Percentiles rank a stretch among this genome's conserved stretches.
Conservation (phyloP, 2,329 filamentous ascomycete species). For the Ascochyta koolunga region DNA sequence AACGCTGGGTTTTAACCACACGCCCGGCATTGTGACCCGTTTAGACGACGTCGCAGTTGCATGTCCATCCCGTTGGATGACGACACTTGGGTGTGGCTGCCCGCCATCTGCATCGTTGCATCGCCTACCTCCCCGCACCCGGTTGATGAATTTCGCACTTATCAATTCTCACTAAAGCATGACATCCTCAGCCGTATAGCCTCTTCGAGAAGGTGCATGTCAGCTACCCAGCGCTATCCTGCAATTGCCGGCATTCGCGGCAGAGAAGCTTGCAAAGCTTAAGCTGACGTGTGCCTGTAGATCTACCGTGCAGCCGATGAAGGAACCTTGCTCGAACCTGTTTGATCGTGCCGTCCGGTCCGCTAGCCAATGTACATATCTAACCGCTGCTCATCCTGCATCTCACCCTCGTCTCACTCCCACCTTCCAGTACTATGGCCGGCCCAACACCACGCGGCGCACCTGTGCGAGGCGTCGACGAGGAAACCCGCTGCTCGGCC, state of each 20-base stretch:
- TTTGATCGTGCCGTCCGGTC: slow-evolving; percentile 10
- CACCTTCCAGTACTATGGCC: slow-evolving; percentile 10
- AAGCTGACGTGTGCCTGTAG: slow-evolving; percentile 21
- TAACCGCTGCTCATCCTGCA: slow-evolving; percentile 9
- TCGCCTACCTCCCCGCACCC: slow-evolving; percentile 19
- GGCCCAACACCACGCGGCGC: slow-evolving; percentile 5
- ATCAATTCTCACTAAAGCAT: slow-evolving; percentile 10
- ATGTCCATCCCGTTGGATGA: slow-evolving; percentile 29
- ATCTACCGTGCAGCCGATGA: slow-evolving; percentile 11
- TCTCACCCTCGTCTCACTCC: slow-evolving; percentile 3
- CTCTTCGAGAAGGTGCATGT: slow-evolving; percentile 4
- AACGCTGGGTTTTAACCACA: slow-evolving; percentile 3
- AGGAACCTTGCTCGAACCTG: slow-evolving; percentile 2
- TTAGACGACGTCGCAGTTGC: background rate
- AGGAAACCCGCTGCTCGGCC: slow-evolving; percentile 43
- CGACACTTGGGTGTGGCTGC: slow-evolving; percentile 40
- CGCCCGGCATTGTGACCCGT: slow-evolving; percentile 1
- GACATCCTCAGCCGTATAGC: background rate
- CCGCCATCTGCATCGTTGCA: slow-evolving; percentile 4
- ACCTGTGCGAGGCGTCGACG: slow-evolving; percentile 26
- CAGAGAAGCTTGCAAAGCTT: slow-evolving; percentile 34
- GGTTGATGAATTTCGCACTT: slow-evolving; percentile 20
- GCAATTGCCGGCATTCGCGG: slow-evolving; percentile 29
- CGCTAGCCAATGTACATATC: slow-evolving; percentile 10
- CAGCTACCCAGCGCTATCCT: slow-evolving; percentile 27